Evolutionary conservation across 768 basidiomycete species (phyloP).

Genomic region (Paxillus rubicundulus): DNA sequence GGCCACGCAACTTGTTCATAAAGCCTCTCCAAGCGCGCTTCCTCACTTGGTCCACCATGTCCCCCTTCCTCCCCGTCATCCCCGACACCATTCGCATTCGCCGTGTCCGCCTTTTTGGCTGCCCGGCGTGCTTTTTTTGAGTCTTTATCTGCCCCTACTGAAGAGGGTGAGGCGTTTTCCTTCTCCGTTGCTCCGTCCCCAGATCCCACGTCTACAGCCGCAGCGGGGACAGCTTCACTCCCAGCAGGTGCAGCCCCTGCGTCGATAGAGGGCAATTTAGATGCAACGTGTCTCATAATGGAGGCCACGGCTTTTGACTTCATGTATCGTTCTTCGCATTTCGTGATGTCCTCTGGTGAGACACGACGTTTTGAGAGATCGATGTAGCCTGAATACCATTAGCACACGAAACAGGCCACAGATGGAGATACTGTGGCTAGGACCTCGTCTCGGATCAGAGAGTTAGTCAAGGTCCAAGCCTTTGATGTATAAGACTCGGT

Average conservation of each 20-base stretch:
- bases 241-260: constrained; percentile 14
- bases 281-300: constrained; percentile 88
- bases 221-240: constrained; percentile 29
- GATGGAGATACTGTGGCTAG: no score
- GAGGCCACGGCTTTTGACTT: constrained; percentile 96
- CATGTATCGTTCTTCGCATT: constrained; percentile 98
- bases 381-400: constrained; percentile 73
- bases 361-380: constrained; percentile 98
- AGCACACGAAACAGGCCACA: no score
- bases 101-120: constrained; percentile 41
- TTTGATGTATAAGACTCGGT: no score
- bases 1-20: constrained; percentile 96
- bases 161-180: constrained; percentile 1
- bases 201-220: constrained; percentile 17
- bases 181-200: background rate
- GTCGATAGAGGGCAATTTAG: constrained; percentile 59
- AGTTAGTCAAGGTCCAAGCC: no score
- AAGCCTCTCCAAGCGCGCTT: constrained; percentile 76
- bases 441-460: no score
- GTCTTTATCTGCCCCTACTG: constrained; percentile 42
- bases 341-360: constrained; percentile 96
- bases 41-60: constrained; percentile 52
- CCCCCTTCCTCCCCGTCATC: constrained; percentile 41
- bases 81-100: constrained; percentile 40
- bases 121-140: constrained; percentile 47